Evolutionary conservation across 2,329 filamentous ascomycete species (phyloP).

Genomic region (Pyrenophora seminiperda): DNA sequence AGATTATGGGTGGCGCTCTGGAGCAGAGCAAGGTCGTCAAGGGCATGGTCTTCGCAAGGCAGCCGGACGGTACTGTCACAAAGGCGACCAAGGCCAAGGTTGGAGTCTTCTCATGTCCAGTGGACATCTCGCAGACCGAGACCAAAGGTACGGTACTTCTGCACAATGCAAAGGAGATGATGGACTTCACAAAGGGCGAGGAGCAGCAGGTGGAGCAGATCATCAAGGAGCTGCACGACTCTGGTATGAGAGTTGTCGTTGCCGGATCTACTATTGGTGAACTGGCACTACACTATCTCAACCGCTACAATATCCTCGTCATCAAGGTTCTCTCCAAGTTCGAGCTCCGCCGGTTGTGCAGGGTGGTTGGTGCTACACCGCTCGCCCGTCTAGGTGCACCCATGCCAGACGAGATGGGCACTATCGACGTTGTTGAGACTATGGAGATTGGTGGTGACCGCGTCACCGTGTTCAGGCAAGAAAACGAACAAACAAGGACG

Average conservation of each 20-base stretch:
- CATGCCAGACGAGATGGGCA: constrained; percentile 99
- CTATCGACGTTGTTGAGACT: constrained; percentile 92
- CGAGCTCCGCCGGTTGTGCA: constrained; percentile 90
- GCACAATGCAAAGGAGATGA: constrained; percentile 98
- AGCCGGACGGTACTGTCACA: constrained; percentile 88
- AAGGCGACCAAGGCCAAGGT: constrained; percentile 94
- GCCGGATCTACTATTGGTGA: constrained; percentile 95
- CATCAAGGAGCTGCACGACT: constrained; percentile 96
- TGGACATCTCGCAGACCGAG: constrained; percentile 95
- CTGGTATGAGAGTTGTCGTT: constrained; percentile 87
- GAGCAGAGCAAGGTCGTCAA: constrained; percentile 93
- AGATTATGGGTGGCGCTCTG: constrained; percentile 97
- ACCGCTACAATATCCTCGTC: constrained; percentile 92
- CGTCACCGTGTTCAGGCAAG: constrained; percentile 97
- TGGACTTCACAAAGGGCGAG: constrained; percentile 97
- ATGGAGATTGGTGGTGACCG: constrained; percentile 97
- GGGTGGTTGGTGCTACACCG: constrained; percentile 95
- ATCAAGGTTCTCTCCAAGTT: constrained; percentile 99
- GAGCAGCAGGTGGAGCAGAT: constrained; percentile 86
- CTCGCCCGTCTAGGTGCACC: constrained; percentile 92
- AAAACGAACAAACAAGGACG: constrained; percentile 88
- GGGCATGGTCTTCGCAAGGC: constrained; percentile 97
- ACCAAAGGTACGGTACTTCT: constrained; percentile 97
- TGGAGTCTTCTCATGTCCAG: constrained; percentile 92
- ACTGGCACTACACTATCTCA: constrained; percentile 94